Evolutionary conservation across 208 protist genomes (phyloP).

Genomic region (Tritrichomonas foetus): DNA sequence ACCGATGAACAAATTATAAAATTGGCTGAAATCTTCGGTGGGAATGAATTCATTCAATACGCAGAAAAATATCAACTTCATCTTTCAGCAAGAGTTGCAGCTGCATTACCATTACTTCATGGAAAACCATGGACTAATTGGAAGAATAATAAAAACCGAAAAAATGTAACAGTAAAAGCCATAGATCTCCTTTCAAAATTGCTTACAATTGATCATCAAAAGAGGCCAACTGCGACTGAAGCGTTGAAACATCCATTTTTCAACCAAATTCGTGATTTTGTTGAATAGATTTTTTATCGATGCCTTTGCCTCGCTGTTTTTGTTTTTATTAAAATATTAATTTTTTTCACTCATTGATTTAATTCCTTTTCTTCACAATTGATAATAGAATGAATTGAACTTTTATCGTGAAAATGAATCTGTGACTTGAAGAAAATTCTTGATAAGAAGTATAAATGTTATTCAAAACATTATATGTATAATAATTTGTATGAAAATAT

Average conservation of each 20-base stretch:
- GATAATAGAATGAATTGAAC: too few species aligned
- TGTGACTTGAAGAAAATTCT: too few species aligned
- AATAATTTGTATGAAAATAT: too few species aligned
- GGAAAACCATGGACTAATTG: slow-evolving; percentile 78
- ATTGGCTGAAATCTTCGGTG: slow-evolving; percentile 82
- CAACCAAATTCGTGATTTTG: slow-evolving; percentile 66
- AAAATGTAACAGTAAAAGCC: slow-evolving; percentile 83
- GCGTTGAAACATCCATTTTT: slow-evolving; percentile 98
- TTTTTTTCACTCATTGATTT: too few species aligned
- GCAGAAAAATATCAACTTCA: slow-evolving; percentile 84
- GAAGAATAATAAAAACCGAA: slow-evolving; percentile 75
- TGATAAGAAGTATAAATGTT: too few species aligned
- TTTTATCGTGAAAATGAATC: too few species aligned
- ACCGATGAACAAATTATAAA: slow-evolving; percentile 96
- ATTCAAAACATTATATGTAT: too few species aligned
- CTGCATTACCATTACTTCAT: slow-evolving; percentile 70
- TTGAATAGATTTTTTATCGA: too few species aligned
- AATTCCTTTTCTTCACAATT: too few species aligned
- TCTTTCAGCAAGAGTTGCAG: slow-evolving; percentile 72
- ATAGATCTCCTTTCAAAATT: slow-evolving; percentile 94
- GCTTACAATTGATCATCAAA: slow-evolving; percentile 70
- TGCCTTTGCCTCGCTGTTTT: too few species aligned
- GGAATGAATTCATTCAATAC: slow-evolving; percentile 49
- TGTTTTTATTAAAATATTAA: too few species aligned
- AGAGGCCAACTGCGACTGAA: slow-evolving; percentile 89